Conservation (phyloP, 768 basidiomycete genomes). For the Boletus sp. region DNA sequence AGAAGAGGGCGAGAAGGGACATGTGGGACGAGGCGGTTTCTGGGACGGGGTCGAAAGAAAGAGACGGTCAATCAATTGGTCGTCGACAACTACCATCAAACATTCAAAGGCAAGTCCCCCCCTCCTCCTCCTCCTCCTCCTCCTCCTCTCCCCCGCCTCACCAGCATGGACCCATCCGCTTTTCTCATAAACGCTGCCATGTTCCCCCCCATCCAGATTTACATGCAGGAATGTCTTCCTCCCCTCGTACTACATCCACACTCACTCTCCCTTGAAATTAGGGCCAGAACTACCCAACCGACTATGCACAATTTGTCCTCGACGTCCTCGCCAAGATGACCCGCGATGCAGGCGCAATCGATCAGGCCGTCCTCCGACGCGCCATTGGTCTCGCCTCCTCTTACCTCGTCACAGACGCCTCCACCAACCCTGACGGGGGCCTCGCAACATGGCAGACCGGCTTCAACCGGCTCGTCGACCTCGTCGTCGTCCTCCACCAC, state of each 20-base stretch:
- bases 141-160: not conserved
- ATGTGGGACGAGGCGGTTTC: not conserved
- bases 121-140: too few relatives aligned
- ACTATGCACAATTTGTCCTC: conserved; percentile 60
- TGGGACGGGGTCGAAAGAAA: not conserved
- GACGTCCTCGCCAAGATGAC: conserved; percentile 51
- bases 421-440: conserved; percentile 56
- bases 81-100: conserved; percentile 12
- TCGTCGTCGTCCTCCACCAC: conserved; percentile 67
- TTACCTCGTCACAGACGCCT: conserved; percentile 73
- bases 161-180: conserved; percentile 25
- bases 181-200: conserved; percentile 17
- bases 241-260: not conserved
- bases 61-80: too few relatives aligned
- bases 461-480: conserved; percentile 65
- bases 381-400: conserved; percentile 71
- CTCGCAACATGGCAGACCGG: conserved; percentile 62
- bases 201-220: conserved; percentile 24
- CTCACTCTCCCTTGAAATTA: conserved; percentile 9
- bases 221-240: conserved; percentile 29
- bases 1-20: conserved; percentile 18
- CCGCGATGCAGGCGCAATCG: conserved; percentile 43
- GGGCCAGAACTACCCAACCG: conserved; percentile 44
- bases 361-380: conserved; percentile 60
- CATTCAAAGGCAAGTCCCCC: conserved; percentile 13